Base-by-base conservation (phyloP, 2,329 filamentous ascomycete genomes). In the Aspergillus ibericus region DNA sequence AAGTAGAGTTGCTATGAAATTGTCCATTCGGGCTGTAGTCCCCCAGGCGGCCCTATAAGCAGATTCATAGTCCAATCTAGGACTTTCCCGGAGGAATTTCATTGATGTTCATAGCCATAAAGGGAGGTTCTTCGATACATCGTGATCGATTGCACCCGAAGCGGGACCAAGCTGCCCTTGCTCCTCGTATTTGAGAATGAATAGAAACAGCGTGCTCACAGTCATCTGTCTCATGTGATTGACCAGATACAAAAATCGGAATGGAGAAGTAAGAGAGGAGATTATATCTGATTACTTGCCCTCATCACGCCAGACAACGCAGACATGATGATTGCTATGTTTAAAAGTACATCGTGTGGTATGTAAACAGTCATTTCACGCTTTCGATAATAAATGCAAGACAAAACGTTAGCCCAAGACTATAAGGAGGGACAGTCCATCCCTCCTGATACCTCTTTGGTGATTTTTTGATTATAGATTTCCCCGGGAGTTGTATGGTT, bases 301-400 rank as follows among this genome's bases (percentile, higher is more conserved):
- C 59, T 63, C 66, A 62, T 60, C 60, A 50, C 53, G 57, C n/a
- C 59, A 48, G 40, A 47, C 29, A 49, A 50, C 27, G 55, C 34
- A 64, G 58, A 59, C 55, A 65, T 59, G 63, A 63, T 62, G 63
- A 52, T 55, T 61, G 65, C 65, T 64, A 58, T 54, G 60, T 63
- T 67, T 72, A 72, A 67, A 64, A 68, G 60, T 73, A 73, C 71
- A 74, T 64, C 67, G 59, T 61, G 65, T 64, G 66, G 68, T 68
- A 72, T 73, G 72, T 70, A 60, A 59, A 62, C 56, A 63, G 54
- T 63, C 60, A 62, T 65, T 66, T 65, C 65, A 66, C 65, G 66
- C 66, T 68, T 63, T 65, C 61, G 59, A 61, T 56, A 64, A 63
- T 58, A 66, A 52, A 67, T 63, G 61, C 62, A 61, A 62, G 53